Evolutionary conservation across 2,329 filamentous ascomycete genomes (phyloP).

Genomic region (Cladophialophora psammophila): DNA sequence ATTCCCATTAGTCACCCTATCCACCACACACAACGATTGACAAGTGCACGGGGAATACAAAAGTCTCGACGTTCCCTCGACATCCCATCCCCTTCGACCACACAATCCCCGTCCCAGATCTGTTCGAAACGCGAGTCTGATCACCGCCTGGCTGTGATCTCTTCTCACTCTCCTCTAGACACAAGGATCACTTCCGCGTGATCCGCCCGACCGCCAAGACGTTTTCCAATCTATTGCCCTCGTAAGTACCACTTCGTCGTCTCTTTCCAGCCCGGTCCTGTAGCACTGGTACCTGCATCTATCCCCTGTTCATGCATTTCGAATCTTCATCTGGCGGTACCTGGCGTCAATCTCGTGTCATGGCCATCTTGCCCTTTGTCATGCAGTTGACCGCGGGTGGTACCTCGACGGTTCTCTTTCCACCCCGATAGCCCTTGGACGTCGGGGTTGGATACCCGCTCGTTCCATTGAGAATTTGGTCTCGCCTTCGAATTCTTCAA

Average conservation of each 20-base stretch:
- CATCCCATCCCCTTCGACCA: slow-evolving; percentile 15
- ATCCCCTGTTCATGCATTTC: slow-evolving; percentile 24
- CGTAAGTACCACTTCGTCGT: slow-evolving; percentile 66
- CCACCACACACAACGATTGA: slow-evolving; percentile 16
- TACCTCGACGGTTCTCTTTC: slow-evolving; percentile 19
- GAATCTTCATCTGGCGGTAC: slow-evolving; percentile 14
- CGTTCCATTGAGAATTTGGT: slow-evolving; percentile 23
- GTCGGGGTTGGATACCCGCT: slow-evolving; percentile 18
- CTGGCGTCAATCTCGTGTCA: slow-evolving; percentile 12
- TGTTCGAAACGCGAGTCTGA: slow-evolving; percentile 11
- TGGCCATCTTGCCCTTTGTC: slow-evolving; percentile 5
- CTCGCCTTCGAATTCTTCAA: slow-evolving; percentile 1
- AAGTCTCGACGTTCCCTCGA: neutral
- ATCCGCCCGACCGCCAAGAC: slow-evolving; percentile 75
- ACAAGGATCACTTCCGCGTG: slow-evolving; percentile 41
- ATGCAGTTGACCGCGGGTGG: slow-evolving; percentile 28
- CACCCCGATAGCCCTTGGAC: neutral
- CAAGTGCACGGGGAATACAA: slow-evolving; percentile 7
- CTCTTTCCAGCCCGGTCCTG: slow-evolving; percentile 23
- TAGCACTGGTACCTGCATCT: slow-evolving; percentile 36
- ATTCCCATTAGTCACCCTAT: slow-evolving; percentile 27
- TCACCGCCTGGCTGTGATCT: slow-evolving; percentile 32
- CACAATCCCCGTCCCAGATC: slow-evolving; percentile 15
- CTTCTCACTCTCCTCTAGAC: slow-evolving; percentile 12
- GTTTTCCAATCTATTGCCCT: slow-evolving; percentile 98